A percentile compares a stretch with the other conserved stretches of the same genome.
Conservation (phyloP, 1,139 yeast genomes). For the Zhuliangozyma parablackwelliae region DNA sequence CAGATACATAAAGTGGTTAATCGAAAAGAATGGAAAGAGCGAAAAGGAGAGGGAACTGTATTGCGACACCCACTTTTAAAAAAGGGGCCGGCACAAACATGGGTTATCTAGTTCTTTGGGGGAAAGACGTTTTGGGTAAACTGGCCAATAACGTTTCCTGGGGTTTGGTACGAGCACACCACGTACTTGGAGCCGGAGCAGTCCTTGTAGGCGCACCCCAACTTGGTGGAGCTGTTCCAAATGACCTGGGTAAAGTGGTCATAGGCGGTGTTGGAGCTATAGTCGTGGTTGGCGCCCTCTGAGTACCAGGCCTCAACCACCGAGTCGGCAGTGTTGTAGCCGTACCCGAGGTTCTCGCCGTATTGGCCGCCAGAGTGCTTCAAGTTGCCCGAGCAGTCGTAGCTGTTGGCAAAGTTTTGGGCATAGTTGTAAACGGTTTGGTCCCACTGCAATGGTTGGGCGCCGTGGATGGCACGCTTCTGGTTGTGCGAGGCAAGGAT, state of each 20-base stretch:
- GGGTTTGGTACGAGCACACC: slow-evolving; percentile 49
- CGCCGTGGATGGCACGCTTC: slow-evolving; percentile 66
- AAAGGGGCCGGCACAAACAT: too few relatives aligned
- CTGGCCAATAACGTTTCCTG: slow-evolving; percentile 49
- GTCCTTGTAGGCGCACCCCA: slow-evolving; percentile 71
- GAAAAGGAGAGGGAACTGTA: too few relatives aligned
- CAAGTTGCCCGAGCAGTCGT: slow-evolving; percentile 65
- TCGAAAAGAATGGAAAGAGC: slow-evolving; percentile 1
- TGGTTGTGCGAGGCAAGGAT: slow-evolving; percentile 61
- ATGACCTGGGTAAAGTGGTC: slow-evolving; percentile 86
- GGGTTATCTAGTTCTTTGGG: not conserved
- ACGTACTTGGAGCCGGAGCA: slow-evolving; percentile 46
- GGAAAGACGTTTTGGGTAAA: slow-evolving; percentile 48
- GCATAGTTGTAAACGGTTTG: slow-evolving; percentile 61
- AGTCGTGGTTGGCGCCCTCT: slow-evolving; percentile 61
- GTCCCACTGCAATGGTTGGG: slow-evolving; percentile 61
- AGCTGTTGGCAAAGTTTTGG: slow-evolving; percentile 61
- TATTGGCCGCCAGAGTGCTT: slow-evolving; percentile 73
- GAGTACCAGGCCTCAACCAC: slow-evolving; percentile 84
- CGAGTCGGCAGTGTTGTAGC: slow-evolving; percentile 47
- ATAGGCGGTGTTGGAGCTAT: slow-evolving; percentile 28
- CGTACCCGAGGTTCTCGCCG: slow-evolving; percentile 88
- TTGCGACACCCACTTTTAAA: too few relatives aligned
- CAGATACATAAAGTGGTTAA: not conserved
- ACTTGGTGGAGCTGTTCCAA: slow-evolving; percentile 64